Conservation (phyloP, 768 basidiomycete species). For the Filobasidium wieringae region DNA sequence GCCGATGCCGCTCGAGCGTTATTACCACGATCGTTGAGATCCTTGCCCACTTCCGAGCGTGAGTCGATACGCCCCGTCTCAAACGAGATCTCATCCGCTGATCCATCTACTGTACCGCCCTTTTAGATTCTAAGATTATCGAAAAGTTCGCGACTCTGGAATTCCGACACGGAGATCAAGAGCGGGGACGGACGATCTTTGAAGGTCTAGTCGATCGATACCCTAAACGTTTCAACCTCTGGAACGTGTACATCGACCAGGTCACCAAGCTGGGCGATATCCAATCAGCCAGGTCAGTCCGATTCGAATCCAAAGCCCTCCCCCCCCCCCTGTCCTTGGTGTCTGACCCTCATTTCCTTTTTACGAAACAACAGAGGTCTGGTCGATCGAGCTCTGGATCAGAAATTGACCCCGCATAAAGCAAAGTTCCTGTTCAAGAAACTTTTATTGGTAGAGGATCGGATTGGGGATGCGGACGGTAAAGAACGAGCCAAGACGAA, state of each 20-base stretch:
- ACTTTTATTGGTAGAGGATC: slow-evolving; percentile 78
- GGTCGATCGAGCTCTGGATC: slow-evolving; percentile 68
- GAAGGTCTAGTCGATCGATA: slow-evolving; percentile 94
- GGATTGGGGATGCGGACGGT: slow-evolving; percentile 76
- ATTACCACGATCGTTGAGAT: slow-evolving; percentile 74
- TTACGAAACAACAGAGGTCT: slow-evolving; percentile 49
- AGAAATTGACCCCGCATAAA: slow-evolving; percentile 87
- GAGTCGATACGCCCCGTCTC: slow-evolving; percentile 32
- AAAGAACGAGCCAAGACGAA: slow-evolving; percentile 68
- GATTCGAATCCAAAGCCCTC: neutral
- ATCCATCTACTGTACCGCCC: neutral
- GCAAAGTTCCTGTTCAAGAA: slow-evolving; percentile 99
- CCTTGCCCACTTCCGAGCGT: slow-evolving; percentile 90
- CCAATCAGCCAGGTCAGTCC: slow-evolving; percentile 56
- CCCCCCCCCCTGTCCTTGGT: neutral
- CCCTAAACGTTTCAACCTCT: slow-evolving; percentile 86
- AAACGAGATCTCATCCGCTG: neutral
- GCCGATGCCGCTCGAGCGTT: slow-evolving; percentile 72
- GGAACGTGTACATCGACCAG: slow-evolving; percentile 96
- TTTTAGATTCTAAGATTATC: slow-evolving; percentile 81
- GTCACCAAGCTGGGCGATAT: slow-evolving; percentile 70
- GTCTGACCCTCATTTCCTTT: neutral
- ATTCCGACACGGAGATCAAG: slow-evolving; percentile 84
- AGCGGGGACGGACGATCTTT: slow-evolving; percentile 88
- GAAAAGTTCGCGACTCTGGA: slow-evolving; percentile 90